A percentile compares a stretch with the other conserved stretches of the same genome.
Conservation (phyloP, 1,139 yeast species). For the Debaryomyces nepalensis region DNA sequence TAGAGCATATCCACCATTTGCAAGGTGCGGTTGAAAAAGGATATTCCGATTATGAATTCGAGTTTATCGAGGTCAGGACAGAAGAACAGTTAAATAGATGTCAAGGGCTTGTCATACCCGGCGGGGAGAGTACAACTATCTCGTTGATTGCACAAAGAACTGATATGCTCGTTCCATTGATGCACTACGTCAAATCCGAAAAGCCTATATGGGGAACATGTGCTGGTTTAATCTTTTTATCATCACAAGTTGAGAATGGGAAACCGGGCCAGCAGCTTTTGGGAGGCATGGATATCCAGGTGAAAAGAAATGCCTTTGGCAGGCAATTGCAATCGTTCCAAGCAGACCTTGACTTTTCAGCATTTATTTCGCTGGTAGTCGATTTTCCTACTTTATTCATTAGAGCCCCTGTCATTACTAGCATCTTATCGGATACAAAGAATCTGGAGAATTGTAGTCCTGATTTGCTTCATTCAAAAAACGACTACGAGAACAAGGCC, state of each 20-base stretch:
- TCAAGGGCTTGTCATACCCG: conserved; percentile 72
- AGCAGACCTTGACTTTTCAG: conserved; percentile 50
- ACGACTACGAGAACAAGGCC: conserved; percentile 29
- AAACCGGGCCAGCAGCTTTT: conserved; percentile 61
- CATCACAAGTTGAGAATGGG: conserved; percentile 60
- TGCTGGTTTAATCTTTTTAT: conserved; percentile 76
- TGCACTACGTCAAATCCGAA: conserved; percentile 51
- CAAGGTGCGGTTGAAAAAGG: conserved; percentile 37
- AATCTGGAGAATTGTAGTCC: conserved; percentile 21
- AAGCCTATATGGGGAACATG: conserved; percentile 86
- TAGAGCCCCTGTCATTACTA: conserved; percentile 74
- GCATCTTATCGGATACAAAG: conserved; percentile 27
- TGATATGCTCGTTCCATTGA: conserved; percentile 58
- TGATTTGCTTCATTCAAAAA: conserved; percentile 29
- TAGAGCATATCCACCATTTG: conserved; percentile 67
- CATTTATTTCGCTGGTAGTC: conserved; percentile 45
- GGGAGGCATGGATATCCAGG: conserved; percentile 69
- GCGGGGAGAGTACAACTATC: conserved; percentile 83
- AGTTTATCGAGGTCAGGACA: conserved; percentile 58
- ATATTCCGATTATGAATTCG: conserved; percentile 25
- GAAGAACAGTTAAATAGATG: conserved; percentile 52
- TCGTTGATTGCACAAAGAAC: conserved; percentile 73
- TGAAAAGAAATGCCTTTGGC: conserved; percentile 78
- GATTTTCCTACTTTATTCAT: conserved; percentile 69
- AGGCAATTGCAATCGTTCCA: conserved; percentile 74